Base-by-base conservation (phyloP, 139 green algal species). In the Axilococcus clingmanii region DNA sequence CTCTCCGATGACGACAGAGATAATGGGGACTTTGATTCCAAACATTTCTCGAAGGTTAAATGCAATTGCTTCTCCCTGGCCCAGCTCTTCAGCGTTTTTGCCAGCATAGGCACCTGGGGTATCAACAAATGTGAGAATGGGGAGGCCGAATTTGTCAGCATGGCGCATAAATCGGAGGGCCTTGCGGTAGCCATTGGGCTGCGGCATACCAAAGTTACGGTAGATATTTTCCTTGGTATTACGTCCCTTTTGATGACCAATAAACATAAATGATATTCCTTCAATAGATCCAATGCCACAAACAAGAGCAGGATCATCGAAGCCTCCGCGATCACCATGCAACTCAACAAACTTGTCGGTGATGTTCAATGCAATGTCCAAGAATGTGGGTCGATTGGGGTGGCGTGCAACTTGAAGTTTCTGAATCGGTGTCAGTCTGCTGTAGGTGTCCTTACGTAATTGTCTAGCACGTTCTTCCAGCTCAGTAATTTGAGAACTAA, bases 181-280 rank as follows among this genome's bases (percentile, higher is more conserved):
- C 68, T 97, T 97, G 47, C 89, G 82, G 73, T 97, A 97, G 41
- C 89, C 86, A 62, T 92, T 90, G 24, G 88, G 88, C 75, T 91
- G 81, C 23, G 88, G 86, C 88, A 96, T 96, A 49, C 86, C 88
- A 64, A 94, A 96, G 69, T 95, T 95, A 55, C 87, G 70, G 54
- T 84, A 70, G 46, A 95, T 90, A 68, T 95, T 95, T 60, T 95
- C 87, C 78, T 97, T 97, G 32, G 88, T 97, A 77, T 95, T 96
- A 36, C 90, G 68, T 6, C 90, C 90, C 68, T 97, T 97, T 59
- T 97, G 90, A 51, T 97, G 90, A 15, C 90, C 90, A 47, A 97
- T 94, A 61, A 97, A 87, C 90, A 97, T 97, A 66, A 94, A 94
- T 30, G 78, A 79, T 5, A 78, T 69, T 37, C 86, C 88, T 40